phyloP scores from a whole-genome alignment of 139 green algal species.

The Pleodorina starrii region DNA sequence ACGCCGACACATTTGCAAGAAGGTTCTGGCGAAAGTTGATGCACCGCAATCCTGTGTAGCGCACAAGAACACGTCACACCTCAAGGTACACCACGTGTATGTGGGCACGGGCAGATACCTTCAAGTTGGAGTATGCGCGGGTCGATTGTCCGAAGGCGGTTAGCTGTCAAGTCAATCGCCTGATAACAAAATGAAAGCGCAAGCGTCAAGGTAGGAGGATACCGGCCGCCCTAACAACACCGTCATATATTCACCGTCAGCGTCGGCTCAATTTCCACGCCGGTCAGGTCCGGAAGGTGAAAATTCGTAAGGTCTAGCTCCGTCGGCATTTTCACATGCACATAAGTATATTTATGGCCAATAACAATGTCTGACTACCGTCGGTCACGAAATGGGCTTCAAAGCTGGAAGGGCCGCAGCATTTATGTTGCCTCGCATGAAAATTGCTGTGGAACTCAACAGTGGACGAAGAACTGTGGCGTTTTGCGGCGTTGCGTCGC shows the following conservation, averaged over 20 bases:
- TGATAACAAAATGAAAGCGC: conserved; percentile 51
- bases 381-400: too few species aligned
- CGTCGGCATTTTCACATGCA: conserved; percentile 4
- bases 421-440: too few species aligned
- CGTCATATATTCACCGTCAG: conserved; percentile 60
- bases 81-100: background rate
- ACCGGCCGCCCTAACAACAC: background rate
- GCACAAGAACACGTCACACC: background rate
- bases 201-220: background rate
- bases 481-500: too few species aligned
- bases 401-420: too few species aligned
- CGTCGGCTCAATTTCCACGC: conserved; percentile 61
- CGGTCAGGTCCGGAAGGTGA: conserved; percentile 73
- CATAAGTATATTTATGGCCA: too few species aligned
- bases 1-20: conserved; percentile 59
- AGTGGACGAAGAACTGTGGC: too few species aligned
- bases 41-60: conserved; percentile 71
- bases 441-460: too few species aligned
- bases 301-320: conserved; percentile 79
- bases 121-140: conserved; percentile 75
- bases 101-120: conserved; percentile 50
- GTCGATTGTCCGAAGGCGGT: conserved; percentile 84
- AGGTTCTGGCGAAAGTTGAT: conserved; percentile 93
- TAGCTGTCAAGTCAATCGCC: conserved; percentile 88
- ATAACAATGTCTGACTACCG: too few species aligned